Evolutionary conservation across 345 rosid species (phyloP).

Genomic region (Mangifera indica): DNA sequence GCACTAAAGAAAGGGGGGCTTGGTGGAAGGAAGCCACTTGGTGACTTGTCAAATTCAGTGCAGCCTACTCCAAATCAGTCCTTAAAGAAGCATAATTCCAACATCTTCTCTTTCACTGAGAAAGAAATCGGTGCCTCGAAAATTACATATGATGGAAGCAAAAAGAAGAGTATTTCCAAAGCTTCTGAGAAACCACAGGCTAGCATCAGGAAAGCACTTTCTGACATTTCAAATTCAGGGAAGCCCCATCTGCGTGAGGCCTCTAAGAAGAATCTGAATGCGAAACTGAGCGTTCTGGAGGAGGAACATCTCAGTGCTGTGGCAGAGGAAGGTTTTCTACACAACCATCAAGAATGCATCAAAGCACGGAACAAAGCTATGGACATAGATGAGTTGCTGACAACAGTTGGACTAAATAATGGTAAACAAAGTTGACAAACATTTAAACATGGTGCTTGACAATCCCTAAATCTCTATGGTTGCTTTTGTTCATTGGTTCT

Average conservation of each 20-base stretch:
- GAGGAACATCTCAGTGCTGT: slow-evolving; percentile 31
- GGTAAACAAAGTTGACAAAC: slow-evolving; percentile 18
- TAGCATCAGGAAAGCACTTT: slow-evolving; percentile 43
- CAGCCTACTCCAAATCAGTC: slow-evolving; percentile 33
- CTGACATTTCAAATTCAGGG: slow-evolving; percentile 56
- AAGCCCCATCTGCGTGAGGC: slow-evolving; percentile 34
- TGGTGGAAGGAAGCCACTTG: slow-evolving; percentile 60
- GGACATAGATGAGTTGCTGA: slow-evolving; percentile 35
- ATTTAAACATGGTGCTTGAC: slow-evolving; percentile 13
- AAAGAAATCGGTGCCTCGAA: slow-evolving; percentile 23
- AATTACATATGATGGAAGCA: slow-evolving; percentile 29
- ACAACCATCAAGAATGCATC: slow-evolving; percentile 56
- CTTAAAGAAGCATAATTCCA: slow-evolving; percentile 36
- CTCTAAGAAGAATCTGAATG: slow-evolving; percentile 35
- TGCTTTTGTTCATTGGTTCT: not conserved
- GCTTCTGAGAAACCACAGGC: slow-evolving; percentile 30
- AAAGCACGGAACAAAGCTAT: slow-evolving; percentile 30
- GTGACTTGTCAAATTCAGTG: slow-evolving; percentile 59
- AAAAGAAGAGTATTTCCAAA: slow-evolving; percentile 33
- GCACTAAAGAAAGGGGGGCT: slow-evolving; percentile 35
- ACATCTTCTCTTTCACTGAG: slow-evolving; percentile 22
- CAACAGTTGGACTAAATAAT: slow-evolving; percentile 39
- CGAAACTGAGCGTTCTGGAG: slow-evolving; percentile 27
- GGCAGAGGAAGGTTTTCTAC: slow-evolving; percentile 43
- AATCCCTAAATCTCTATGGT: not conserved